Evolutionary conservation across 805 yeast genomes (phyloP), one percentile per base, ranked within the genome.

Genomic region (Hanseniaspora lachancei): DNA sequence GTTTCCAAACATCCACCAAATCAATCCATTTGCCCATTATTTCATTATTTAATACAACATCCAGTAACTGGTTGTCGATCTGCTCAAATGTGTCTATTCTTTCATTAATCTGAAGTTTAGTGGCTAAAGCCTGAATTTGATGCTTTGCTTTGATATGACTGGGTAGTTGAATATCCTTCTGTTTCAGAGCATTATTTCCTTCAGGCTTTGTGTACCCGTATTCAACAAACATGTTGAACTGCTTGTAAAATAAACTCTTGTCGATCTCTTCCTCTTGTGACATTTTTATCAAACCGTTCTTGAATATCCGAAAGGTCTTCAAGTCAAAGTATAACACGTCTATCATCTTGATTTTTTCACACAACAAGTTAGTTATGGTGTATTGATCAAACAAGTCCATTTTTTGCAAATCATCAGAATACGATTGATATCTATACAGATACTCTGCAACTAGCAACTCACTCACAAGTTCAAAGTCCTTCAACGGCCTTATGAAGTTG

Each of bases 321-420:
- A 20, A 20, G 21, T 51, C 55, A 51, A 51, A 51, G 29, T 51
- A 51, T 12, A 51, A 27, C 13, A 51, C 55, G 27, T 51, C 49
- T 16, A 36, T 27, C 40, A 51, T 43, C 13, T 43, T 43, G 15
- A 43, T 15, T 10, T 44, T 51, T n/a, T 29, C 47, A 21, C 24
- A 24, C 8, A 51, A 7, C 2, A 35, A 15, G 10, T 23, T 35
- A 15, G 38, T 9, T n/a, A 43, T 18, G 2, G 21, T 29, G 8
- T 18, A 21, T 2, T n/a, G 27, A 23, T 43, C 54, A 41, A 50
- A 50, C 6, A 29, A 36, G 10, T 18, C n/a, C 5, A n/a, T 8
- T 21, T 16, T 27, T 24, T n/a, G 18, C 34, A 24, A n/a, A 2
- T 16, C 23, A 13, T 34, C 42, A n/a, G 40, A 1, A n/a, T 29